Percentiles rank a stretch among this genome's conserved stretches.
These are phyloP conservation scores for Xylariomycetidae sp. DNA, from an alignment of 2,329 filamentous ascomycete genomes.

Conservation along the genomic window DNA sequence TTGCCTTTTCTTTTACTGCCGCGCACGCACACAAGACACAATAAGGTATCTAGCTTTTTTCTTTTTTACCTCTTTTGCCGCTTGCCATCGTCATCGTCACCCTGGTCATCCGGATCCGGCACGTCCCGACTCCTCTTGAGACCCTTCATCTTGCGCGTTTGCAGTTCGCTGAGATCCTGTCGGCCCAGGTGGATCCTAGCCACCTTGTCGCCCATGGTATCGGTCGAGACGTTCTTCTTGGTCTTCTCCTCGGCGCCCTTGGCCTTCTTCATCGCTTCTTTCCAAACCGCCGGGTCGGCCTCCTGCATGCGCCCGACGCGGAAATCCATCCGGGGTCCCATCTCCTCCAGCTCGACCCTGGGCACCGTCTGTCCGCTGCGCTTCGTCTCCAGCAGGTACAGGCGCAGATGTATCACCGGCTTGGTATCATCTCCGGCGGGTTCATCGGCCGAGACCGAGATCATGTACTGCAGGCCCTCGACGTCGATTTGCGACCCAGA, in stretches of 20 bases:
- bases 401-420: slow-evolving; percentile 62
- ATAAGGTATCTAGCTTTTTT: no score
- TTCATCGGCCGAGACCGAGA: slow-evolving; percentile 76
- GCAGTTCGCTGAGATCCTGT: slow-evolving; percentile 81
- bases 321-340: slow-evolving; percentile 68
- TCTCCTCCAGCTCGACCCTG: slow-evolving; percentile 89
- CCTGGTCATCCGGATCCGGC: slow-evolving; percentile 49
- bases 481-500: slow-evolving; percentile 82
- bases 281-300: slow-evolving; percentile 73
- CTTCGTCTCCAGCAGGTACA: slow-evolving; percentile 83
- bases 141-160: slow-evolving; percentile 99
- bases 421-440: slow-evolving; percentile 41
- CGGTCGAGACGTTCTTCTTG: slow-evolving; percentile 96
- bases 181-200: slow-evolving; percentile 87
- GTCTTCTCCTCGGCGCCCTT: slow-evolving; percentile 69
- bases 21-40: no score
- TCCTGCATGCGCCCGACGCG: slow-evolving; percentile 75
- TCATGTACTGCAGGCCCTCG: slow-evolving; percentile 86
- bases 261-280: slow-evolving; percentile 85
- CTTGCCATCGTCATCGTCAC: slow-evolving; percentile 39
- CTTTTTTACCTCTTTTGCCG: slow-evolving; percentile 32
- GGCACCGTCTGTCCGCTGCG: slow-evolving; percentile 83
- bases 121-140: slow-evolving; percentile 75
- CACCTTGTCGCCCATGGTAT: slow-evolving; percentile 92
- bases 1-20: no score